Conservation (phyloP, 345 rosid species). For the Arabidopsis thaliana region DNA sequence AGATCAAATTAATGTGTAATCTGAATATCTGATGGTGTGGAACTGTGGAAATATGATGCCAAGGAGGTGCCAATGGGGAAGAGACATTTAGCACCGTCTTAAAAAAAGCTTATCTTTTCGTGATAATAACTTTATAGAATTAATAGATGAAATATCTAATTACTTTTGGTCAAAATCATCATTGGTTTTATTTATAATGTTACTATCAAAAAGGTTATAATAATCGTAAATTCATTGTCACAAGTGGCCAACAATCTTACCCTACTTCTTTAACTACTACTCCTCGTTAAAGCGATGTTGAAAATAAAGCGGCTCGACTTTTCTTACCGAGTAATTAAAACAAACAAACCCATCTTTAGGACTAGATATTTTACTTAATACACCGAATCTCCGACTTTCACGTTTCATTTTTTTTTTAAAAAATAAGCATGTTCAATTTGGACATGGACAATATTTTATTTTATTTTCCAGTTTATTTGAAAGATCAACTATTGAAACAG, state of each 20-base stretch:
- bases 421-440: neutral
- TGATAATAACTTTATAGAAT: constrained; percentile 30
- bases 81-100: constrained; percentile 39
- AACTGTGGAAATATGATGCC: constrained; percentile 19
- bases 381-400: neutral
- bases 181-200: constrained; percentile 27
- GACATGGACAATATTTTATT: neutral
- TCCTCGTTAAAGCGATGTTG: constrained; percentile 42
- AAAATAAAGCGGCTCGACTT: constrained; percentile 45
- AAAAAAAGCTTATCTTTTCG: constrained; percentile 36
- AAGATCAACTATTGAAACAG: neutral
- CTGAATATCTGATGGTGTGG: neutral
- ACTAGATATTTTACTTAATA: constrained; percentile 10
- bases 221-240: constrained; percentile 37
- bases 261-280: constrained; percentile 49
- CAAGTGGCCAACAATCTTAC: constrained; percentile 48
- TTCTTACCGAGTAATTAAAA: constrained; percentile 24
- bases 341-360: constrained; percentile 14
- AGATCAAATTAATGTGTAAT: neutral
- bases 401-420: constrained; percentile 11
- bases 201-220: constrained; percentile 35
- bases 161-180: constrained; percentile 33
- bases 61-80: constrained; percentile 16
- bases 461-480: neutral
- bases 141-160: constrained; percentile 26